These are phyloP conservation scores for Chenopodium formosanum DNA, from an alignment of 148 eudicot genomes.

Conservation along the genomic window DNA sequence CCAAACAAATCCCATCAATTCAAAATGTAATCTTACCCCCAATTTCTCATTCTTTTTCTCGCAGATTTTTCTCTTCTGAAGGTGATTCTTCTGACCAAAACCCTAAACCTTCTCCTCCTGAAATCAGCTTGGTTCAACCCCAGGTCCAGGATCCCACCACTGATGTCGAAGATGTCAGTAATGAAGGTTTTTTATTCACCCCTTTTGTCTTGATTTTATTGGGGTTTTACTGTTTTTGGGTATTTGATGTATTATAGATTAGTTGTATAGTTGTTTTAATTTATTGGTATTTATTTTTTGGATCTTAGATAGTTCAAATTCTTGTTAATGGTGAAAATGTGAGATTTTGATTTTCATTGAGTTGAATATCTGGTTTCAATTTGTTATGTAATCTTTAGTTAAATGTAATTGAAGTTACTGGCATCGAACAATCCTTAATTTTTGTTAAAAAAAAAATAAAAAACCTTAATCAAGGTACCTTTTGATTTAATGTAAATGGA, in stretches of 20 bases:
- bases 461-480: too few relatives aligned
- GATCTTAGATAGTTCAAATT: not conserved
- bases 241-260: not conserved
- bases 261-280: not conserved
- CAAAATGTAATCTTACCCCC: constrained; percentile 3
- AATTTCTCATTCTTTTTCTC: constrained; percentile 8
- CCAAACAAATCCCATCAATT: constrained; percentile 5
- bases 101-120: constrained; percentile 29
- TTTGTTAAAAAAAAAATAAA: too few relatives aligned
- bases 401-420: not conserved
- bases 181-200: constrained; percentile 36
- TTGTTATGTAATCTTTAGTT: too few relatives aligned
- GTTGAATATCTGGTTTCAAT: too few relatives aligned
- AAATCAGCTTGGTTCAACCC: constrained; percentile 21
- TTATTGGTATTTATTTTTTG: not conserved
- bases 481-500: not conserved
- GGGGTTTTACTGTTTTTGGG: not conserved
- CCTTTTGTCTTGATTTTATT: not conserved
- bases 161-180: constrained; percentile 51
- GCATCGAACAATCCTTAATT: not conserved
- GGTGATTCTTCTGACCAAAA: constrained; percentile 34
- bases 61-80: constrained; percentile 49
- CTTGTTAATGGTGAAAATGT: not conserved
- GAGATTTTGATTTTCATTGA: too few relatives aligned
- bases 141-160: constrained; percentile 25